phyloP scores from a whole-genome alignment of 202 grass and related monocot species.

The Setaria italica region DNA sequence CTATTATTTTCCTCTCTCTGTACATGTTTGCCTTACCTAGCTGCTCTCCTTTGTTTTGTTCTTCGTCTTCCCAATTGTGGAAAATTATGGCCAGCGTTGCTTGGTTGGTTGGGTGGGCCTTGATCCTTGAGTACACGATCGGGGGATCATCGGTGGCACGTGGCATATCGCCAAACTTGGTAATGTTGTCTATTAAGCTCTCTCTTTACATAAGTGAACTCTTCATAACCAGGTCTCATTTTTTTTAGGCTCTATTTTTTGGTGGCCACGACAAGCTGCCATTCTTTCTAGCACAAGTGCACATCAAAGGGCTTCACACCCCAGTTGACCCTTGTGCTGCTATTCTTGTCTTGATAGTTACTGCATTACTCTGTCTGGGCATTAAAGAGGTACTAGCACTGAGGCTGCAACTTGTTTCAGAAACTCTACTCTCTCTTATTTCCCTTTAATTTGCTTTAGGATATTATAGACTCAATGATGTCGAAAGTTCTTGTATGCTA shows the following conservation, averaged over 20 bases:
- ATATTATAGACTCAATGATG: neutral
- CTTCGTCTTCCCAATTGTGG: slow-evolving; percentile 39
- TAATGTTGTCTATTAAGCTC: slow-evolving; percentile 43
- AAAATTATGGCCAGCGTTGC: slow-evolving; percentile 67
- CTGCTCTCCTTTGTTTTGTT: neutral
- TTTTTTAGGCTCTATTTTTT: slow-evolving; percentile 76
- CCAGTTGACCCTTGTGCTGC: slow-evolving; percentile 89
- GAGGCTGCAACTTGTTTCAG: neutral
- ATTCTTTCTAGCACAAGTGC: slow-evolving; percentile 67
- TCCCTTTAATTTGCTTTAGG: neutral
- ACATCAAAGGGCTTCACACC: slow-evolving; percentile 67
- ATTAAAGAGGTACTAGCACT: slow-evolving; percentile 76
- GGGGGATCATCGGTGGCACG: slow-evolving; percentile 85
- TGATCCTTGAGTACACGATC: slow-evolving; percentile 90
- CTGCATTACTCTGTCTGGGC: slow-evolving; percentile 78
- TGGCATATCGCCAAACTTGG: slow-evolving; percentile 90
- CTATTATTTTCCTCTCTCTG: neutral
- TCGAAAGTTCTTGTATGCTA: neutral
- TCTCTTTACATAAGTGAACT: slow-evolving; percentile 15
- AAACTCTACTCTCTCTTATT: neutral
- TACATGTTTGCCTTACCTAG: neutral
- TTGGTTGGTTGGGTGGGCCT: slow-evolving; percentile 96
- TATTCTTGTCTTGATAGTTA: slow-evolving; percentile 85
- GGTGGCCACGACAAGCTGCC: slow-evolving; percentile 85
- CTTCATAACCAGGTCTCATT: slow-evolving; percentile 26